A percentile compares a stretch with the other conserved stretches of the same genome.
Conservation (phyloP, 2,329 filamentous ascomycete genomes). For the Verticillium zaregamsianum region DNA sequence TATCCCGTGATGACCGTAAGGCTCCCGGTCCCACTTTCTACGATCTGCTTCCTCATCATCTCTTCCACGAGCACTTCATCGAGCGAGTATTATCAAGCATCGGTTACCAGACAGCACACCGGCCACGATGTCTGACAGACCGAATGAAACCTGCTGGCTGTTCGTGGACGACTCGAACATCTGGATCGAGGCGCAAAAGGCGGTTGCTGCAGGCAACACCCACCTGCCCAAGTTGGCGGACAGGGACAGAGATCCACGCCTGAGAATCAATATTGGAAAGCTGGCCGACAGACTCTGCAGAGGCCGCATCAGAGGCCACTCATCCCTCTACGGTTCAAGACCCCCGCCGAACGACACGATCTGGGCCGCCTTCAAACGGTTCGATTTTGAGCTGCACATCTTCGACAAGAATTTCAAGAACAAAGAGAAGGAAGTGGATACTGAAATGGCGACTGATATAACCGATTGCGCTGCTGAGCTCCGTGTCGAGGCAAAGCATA, state of each 20-base stretch:
- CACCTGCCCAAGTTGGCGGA: slow-evolving; percentile 17
- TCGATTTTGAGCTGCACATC: slow-evolving; percentile 14
- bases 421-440: slow-evolving; percentile 23
- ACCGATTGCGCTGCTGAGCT: slow-evolving; percentile 9
- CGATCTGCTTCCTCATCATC: no score
- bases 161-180: slow-evolving; percentile 20
- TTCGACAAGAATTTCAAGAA: slow-evolving; percentile 11
- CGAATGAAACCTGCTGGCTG: slow-evolving; percentile 13
- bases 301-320: slow-evolving; percentile 9
- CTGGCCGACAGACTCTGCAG: slow-evolving; percentile 13
- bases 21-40: no score
- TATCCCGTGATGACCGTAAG: no score
- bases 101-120: no score
- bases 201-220: slow-evolving; percentile 14
- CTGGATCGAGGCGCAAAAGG: slow-evolving; percentile 19
- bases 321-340: slow-evolving; percentile 19
- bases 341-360: slow-evolving; percentile 19
- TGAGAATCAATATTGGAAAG: slow-evolving; percentile 15
- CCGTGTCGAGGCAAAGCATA: no score
- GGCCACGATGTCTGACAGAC: slow-evolving; percentile 1
- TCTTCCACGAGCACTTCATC: no score
- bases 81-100: no score
- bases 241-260: slow-evolving; percentile 16
- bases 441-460: slow-evolving; percentile 17
- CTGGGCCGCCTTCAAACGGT: slow-evolving; percentile 14